Evolutionary conservation across 1,139 yeast species (phyloP), one percentile per base, ranked within the genome.

Genomic region (Yamadazyma membranifaciens): DNA sequence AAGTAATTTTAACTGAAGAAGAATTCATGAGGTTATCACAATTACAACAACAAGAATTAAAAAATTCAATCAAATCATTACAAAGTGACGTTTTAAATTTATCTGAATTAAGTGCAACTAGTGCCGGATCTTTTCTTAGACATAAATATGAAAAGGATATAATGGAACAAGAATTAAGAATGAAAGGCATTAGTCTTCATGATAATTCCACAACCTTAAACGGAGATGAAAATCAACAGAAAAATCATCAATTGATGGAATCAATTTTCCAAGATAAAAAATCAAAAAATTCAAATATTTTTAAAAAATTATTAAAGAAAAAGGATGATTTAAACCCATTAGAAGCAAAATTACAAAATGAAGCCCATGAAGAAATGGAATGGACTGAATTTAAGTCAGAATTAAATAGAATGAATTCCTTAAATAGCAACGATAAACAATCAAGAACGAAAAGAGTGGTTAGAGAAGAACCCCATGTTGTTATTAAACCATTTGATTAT

Each of bases 61-160:
- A 67, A 41, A 66, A 63, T 43, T 70, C 76, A 0, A 59, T 69
- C 44, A 66, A 70, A 45, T 68, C 74, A 6, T 56, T 72, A 34
- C 77, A 71, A 49, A 69, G 75, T 54, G 78, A 72, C 47, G 78
- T 73, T 6, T 64, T 73, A 48, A 73, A 72, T 45, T 56, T 72
- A 45, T 75, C 81, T 34, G 92, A 86, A 56, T 76, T 86, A 44
- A 84, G 94, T 65, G 95, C 95, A 4, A 87, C 95, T 0, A 84
- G 94, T 52, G 96, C 96, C 2, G 95, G 95, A 0, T 86, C 95
- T 10, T 80, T 81, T 46, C 79, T 81, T 40, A 75, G 95, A 53
- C 92, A 87, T 56, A 81, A 78, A 53, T 69, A 66, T 56, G 80
- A 80, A 45, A 69, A 68, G 49, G 69, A 65, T 45, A 56, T 55